These are phyloP conservation scores for Botryobasidium botryosum DNA, from an alignment of 768 basidiomycete species.

Conservation along the genomic window DNA sequence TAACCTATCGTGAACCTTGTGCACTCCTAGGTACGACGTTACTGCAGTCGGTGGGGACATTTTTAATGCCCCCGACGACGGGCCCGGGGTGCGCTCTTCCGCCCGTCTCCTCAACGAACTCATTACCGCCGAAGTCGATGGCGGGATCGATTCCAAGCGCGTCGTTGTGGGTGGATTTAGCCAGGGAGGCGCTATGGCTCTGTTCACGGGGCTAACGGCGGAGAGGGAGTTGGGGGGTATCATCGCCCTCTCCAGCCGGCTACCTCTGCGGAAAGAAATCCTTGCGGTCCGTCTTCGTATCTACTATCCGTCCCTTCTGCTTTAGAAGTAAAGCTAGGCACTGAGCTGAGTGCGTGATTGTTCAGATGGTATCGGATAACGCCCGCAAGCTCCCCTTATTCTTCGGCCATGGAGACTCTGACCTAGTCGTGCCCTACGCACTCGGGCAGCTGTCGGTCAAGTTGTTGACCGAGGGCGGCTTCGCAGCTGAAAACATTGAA, in stretches of 20 bases:
- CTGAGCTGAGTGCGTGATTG: too few relatives aligned
- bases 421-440: slow-evolving; percentile 49
- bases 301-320: too few relatives aligned
- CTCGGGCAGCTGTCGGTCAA: slow-evolving; percentile 39
- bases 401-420: slow-evolving; percentile 68
- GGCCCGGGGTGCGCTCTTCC: slow-evolving; percentile 53
- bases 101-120: slow-evolving; percentile 43
- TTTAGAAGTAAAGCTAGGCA: too few relatives aligned
- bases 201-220: slow-evolving; percentile 55
- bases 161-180: slow-evolving; percentile 66
- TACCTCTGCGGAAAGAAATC: slow-evolving; percentile 49
- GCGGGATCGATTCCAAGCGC: slow-evolving; percentile 46
- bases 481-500: too few relatives aligned
- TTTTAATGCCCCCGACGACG: slow-evolving; percentile 38
- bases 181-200: slow-evolving; percentile 37
- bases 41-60: too few relatives aligned
- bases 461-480: too few relatives aligned
- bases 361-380: slow-evolving; percentile 43
- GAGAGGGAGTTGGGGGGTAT: slow-evolving; percentile 56
- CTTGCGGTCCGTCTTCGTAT: slow-evolving; percentile 35
- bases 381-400: slow-evolving; percentile 57
- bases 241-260: slow-evolving; percentile 60
- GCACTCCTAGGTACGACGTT: background rate
- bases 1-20: background rate
- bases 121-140: slow-evolving; percentile 56